These are phyloP conservation scores for Croton laevigatus DNA, from an alignment of 441 rosid species.

Conservation along the genomic window DNA sequence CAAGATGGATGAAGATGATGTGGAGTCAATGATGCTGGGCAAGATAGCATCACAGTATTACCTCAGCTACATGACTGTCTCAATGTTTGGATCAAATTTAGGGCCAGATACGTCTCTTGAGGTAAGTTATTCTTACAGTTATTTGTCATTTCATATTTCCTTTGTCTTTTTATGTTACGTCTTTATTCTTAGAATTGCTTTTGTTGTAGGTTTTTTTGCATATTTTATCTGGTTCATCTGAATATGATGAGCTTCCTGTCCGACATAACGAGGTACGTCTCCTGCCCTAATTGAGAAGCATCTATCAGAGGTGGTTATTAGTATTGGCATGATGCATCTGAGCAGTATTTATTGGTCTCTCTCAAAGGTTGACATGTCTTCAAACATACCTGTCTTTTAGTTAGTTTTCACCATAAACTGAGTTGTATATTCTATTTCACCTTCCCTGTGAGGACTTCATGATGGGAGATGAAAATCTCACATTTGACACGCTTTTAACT, in stretches of 20 bases:
- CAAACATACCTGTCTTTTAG: neutral
- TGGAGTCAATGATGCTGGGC: conserved; percentile 90
- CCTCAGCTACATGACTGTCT: conserved; percentile 89
- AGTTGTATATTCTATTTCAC: neutral
- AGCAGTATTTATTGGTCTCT: too few relatives aligned
- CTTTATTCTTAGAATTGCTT: conserved; percentile 18
- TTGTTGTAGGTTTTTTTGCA: conserved; percentile 70
- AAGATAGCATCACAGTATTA: conserved; percentile 95
- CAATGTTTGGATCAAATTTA: conserved; percentile 98
- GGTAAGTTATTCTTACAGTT: conserved; percentile 42
- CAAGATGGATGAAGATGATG: conserved; percentile 69
- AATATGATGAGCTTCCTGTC: conserved; percentile 94
- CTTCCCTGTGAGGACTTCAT: neutral
- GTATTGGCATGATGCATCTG: neutral
- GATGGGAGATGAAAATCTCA: neutral
- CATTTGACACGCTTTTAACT: neutral
- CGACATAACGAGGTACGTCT: conserved; percentile 92
- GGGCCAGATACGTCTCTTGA: conserved; percentile 92
- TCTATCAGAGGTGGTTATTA: neutral
- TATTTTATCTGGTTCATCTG: conserved; percentile 86
- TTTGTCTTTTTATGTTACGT: conserved; percentile 6
- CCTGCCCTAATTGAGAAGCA: neutral
- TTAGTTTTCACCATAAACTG: neutral
- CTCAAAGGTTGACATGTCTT: neutral
- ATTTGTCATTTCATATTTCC: neutral